A percentile compares a stretch with the other conserved stretches of the same genome.
Evolutionary conservation across 2,329 filamentous ascomycete species (phyloP).

Genomic region (Trichothecium sympodiale): DNA sequence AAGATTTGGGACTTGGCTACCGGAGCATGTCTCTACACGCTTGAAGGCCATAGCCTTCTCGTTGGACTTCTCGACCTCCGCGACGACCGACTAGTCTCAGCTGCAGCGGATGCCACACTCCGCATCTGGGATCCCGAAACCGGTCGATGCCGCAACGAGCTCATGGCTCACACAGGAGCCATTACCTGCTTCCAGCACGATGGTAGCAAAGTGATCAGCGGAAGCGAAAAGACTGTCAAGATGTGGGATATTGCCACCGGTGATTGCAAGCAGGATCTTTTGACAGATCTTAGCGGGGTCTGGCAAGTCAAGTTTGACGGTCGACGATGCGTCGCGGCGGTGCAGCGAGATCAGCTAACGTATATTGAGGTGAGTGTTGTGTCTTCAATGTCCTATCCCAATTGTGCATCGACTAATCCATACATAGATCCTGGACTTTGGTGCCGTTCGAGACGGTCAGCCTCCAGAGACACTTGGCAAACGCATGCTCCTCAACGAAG

Average conservation of each 20-base stretch:
- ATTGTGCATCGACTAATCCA: neutral
- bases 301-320: constrained; percentile 99
- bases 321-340: constrained; percentile 86
- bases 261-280: constrained; percentile 81
- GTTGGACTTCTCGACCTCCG: constrained; percentile 86
- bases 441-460: constrained; percentile 80
- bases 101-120: constrained; percentile 88
- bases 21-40: constrained; percentile 72
- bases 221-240: constrained; percentile 90
- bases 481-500: constrained; percentile 57
- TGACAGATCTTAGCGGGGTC: constrained; percentile 90
- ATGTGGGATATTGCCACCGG: constrained; percentile 97
- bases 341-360: constrained; percentile 83
- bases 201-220: constrained; percentile 89
- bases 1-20: constrained; percentile 95
- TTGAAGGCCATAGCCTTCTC: constrained; percentile 86
- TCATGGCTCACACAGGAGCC: constrained; percentile 89
- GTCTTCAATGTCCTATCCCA: neutral
- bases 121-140: constrained; percentile 95
- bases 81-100: constrained; percentile 83
- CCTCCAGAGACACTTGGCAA: constrained; percentile 66
- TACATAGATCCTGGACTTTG: constrained; percentile 85
- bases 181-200: constrained; percentile 99
- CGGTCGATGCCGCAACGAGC: constrained; percentile 77
- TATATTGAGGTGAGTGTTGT: constrained; percentile 77